These are phyloP conservation scores for Russula emetica DNA, from an alignment of 768 basidiomycete species.

Conservation along the genomic window DNA sequence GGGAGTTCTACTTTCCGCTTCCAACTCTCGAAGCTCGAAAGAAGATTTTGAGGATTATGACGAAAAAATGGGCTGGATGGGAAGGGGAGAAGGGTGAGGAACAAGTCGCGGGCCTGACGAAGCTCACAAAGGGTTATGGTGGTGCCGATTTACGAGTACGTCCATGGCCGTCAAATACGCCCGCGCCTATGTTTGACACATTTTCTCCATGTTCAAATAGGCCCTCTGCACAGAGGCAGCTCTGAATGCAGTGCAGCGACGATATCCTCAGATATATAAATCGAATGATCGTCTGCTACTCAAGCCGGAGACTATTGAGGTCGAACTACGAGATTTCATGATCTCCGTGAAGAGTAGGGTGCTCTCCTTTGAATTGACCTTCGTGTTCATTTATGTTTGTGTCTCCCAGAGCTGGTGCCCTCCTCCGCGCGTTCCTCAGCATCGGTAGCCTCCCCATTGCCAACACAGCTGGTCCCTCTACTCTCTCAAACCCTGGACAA, in stretches of 20 bases:
- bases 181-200: conserved; percentile 19
- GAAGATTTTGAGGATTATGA: conserved; percentile 88
- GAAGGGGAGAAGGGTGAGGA: conserved; percentile 47
- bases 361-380: conserved; percentile 6
- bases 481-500: conserved; percentile 63
- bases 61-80: conserved; percentile 85
- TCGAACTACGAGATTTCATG: conserved; percentile 92
- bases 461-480: conserved; percentile 77
- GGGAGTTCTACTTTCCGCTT: conserved; percentile 96
- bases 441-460: conserved; percentile 79
- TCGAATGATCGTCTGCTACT: conserved; percentile 79
- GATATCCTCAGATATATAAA: conserved; percentile 97
- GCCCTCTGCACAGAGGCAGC: conserved; percentile 97
- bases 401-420: conserved; percentile 74
- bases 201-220: conserved; percentile 40
- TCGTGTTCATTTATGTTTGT: conserved; percentile 11
- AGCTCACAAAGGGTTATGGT: conserved; percentile 94
- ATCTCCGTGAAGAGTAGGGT: conserved; percentile 88
- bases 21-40: conserved; percentile 81
- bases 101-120: conserved; percentile 64
- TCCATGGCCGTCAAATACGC: conserved; percentile 22
- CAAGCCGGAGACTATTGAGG: conserved; percentile 77
- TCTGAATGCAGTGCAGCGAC: conserved; percentile 90
- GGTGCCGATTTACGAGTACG: conserved; percentile 93
- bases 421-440: conserved; percentile 91